Evolutionary conservation across 202 grass and related monocot species (phyloP).

Genomic region (Carex sylvatica): DNA sequence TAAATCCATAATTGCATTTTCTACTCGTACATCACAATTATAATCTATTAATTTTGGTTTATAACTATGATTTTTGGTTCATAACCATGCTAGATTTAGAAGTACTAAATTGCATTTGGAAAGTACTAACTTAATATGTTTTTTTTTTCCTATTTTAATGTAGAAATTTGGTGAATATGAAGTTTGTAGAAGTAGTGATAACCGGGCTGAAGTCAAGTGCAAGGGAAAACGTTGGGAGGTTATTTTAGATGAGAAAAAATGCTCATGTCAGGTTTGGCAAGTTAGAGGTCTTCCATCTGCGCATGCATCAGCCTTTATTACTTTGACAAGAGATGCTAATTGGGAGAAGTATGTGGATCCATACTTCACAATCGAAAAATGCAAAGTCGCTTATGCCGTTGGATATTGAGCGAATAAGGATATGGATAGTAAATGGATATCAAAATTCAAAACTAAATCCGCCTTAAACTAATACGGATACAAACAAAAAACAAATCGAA

Average conservation of each 20-base stretch:
- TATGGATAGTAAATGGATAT: too few relatives aligned
- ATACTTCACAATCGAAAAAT: not conserved
- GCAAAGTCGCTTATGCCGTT: not conserved
- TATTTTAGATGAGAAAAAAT: not conserved
- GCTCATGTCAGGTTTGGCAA: not conserved
- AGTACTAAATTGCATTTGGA: too few relatives aligned
- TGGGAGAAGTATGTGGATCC: not conserved
- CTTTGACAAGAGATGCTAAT: not conserved
- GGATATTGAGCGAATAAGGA: too few relatives aligned
- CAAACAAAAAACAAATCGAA: too few relatives aligned
- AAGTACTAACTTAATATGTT: too few relatives aligned
- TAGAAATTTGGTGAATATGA: not conserved
- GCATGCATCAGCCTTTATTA: constrained; percentile 19
- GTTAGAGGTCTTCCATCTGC: not conserved
- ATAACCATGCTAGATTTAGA: too few relatives aligned
- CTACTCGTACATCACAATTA: too few relatives aligned
- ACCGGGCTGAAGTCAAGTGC: not conserved
- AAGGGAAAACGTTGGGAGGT: not conserved
- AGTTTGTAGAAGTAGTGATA: not conserved
- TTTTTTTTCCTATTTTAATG: not conserved
- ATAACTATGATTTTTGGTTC: too few relatives aligned
- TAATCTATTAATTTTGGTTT: too few relatives aligned
- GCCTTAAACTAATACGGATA: too few relatives aligned
- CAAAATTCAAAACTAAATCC: too few relatives aligned
- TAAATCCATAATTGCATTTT: too few relatives aligned